These are phyloP conservation scores for Thraustotheca clavata DNA, from an alignment of 352 stramenopile species.

Conservation along the genomic window DNA sequence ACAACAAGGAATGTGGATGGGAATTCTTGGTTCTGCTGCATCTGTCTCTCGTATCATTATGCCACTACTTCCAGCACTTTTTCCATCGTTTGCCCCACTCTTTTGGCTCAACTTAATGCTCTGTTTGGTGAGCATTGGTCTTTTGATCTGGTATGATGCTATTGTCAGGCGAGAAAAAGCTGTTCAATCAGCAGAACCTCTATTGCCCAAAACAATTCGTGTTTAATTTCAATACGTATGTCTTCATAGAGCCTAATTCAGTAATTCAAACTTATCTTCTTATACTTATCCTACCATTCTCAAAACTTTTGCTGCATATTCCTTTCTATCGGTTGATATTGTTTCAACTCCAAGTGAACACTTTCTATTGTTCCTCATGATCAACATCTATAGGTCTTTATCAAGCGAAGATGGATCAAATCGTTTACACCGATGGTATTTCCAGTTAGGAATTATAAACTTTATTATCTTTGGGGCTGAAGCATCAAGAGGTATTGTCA, in stretches of 20 bases:
- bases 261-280: no score
- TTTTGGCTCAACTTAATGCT: slow-evolving; percentile 69
- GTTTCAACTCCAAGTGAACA: no score
- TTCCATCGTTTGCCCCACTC: slow-evolving; percentile 47
- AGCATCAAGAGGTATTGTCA: slow-evolving; percentile 61
- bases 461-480: slow-evolving; percentile 76
- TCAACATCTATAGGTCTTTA: no score
- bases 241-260: no score
- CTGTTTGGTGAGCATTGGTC: slow-evolving; percentile 41
- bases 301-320: no score
- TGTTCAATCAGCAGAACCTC: neutral
- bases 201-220: neutral
- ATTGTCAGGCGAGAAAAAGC: slow-evolving; percentile 30
- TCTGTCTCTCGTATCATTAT: slow-evolving; percentile 70
- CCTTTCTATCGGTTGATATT: no score
- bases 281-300: no score
- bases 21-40: slow-evolving; percentile 55
- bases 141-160: slow-evolving; percentile 61
- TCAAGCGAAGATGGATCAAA: no score
- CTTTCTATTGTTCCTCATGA: no score
- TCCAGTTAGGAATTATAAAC: slow-evolving; percentile 77
- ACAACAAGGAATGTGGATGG: slow-evolving; percentile 74
- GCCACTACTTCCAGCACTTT: slow-evolving; percentile 37
- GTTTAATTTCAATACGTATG: neutral
- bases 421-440: slow-evolving; percentile 37